Evolutionary conservation across 495 filamentous ascomycete genomes (phyloP).

Genomic region (Hypoxylon intermedium): DNA sequence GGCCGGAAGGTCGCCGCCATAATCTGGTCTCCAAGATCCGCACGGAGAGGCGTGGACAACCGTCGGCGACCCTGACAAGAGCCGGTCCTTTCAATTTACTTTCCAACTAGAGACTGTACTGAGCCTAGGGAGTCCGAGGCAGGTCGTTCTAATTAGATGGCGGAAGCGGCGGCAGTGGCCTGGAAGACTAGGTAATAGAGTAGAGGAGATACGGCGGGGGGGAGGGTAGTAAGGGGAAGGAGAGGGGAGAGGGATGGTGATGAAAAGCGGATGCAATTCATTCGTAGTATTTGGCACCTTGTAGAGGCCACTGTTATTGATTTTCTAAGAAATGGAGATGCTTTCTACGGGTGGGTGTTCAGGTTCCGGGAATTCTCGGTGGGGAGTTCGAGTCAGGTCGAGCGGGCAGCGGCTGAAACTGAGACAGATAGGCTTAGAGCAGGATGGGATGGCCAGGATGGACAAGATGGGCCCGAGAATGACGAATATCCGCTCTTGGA

Average conservation of each 20-base stretch:
- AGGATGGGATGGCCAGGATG: too few species aligned
- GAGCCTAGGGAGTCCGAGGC: constrained; percentile 2
- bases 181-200: constrained; percentile 24
- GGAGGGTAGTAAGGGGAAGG: constrained; percentile 4
- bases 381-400: constrained; percentile 40
- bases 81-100: neutral
- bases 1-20: constrained; percentile 71
- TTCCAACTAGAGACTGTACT: neutral
- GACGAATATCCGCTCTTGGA: constrained; percentile 30
- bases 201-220: constrained; percentile 3
- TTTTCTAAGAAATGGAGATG: constrained; percentile 16
- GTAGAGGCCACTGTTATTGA: constrained; percentile 14
- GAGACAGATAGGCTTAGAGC: constrained; percentile 34
- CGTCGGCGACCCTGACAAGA: constrained; percentile 1
- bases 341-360: constrained; percentile 1
- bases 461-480: constrained; percentile 13
- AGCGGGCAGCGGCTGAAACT: constrained; percentile 43
- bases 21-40: constrained; percentile 4
- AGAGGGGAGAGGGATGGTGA: constrained; percentile 15
- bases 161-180: constrained; percentile 25
- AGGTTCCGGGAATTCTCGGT: constrained; percentile 40
- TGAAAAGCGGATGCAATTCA: constrained; percentile 32
- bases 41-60: neutral
- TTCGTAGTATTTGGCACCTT: constrained; percentile 28
- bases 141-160: neutral